A percentile compares a stretch with the other conserved stretches of the same genome.
These are phyloP conservation scores for Lunularia cruciata DNA, from an alignment of 225 moss, liverwort and hornwort genomes.

Conservation along the genomic window DNA sequence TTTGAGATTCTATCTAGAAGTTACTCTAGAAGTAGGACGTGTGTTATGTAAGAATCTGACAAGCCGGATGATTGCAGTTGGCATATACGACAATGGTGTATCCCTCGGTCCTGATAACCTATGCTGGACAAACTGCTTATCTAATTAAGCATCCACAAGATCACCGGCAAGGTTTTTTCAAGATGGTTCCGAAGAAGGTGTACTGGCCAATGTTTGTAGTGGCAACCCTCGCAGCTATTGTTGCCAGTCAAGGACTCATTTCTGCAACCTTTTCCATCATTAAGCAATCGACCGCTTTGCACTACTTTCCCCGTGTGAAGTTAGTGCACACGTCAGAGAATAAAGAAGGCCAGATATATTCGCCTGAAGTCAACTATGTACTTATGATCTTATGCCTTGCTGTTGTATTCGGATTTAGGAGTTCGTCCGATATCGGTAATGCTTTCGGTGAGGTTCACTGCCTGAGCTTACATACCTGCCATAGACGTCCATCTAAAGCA, in stretches of 20 bases:
- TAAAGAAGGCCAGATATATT: conserved; percentile 76
- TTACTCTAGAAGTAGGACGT: not conserved
- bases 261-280: conserved; percentile 77
- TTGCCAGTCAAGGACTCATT: conserved; percentile 86
- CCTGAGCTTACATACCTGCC: no score
- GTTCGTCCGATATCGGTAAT: conserved; percentile 60
- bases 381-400: conserved; percentile 76
- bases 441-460: conserved; percentile 63
- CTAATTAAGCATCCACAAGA: conserved; percentile 65
- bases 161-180: conserved; percentile 69
- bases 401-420: conserved; percentile 66
- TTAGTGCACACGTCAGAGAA: conserved; percentile 73
- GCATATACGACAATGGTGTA: conserved; percentile 70
- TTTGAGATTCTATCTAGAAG: no score
- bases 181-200: conserved; percentile 56
- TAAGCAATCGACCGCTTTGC: conserved; percentile 74
- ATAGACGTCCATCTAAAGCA: no score
- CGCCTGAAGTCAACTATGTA: conserved; percentile 78
- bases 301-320: conserved; percentile 86
- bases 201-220: conserved; percentile 87
- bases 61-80: conserved; percentile 46
- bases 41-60: no score
- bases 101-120: conserved; percentile 82
- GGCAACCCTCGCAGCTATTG: conserved; percentile 69
- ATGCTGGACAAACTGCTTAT: conserved; percentile 81